Percentiles rank a stretch among this genome's conserved stretches.
These are phyloP conservation scores for Trichoderma koningii DNA, from an alignment of 2,329 filamentous ascomycete genomes.

Conservation along the genomic window DNA sequence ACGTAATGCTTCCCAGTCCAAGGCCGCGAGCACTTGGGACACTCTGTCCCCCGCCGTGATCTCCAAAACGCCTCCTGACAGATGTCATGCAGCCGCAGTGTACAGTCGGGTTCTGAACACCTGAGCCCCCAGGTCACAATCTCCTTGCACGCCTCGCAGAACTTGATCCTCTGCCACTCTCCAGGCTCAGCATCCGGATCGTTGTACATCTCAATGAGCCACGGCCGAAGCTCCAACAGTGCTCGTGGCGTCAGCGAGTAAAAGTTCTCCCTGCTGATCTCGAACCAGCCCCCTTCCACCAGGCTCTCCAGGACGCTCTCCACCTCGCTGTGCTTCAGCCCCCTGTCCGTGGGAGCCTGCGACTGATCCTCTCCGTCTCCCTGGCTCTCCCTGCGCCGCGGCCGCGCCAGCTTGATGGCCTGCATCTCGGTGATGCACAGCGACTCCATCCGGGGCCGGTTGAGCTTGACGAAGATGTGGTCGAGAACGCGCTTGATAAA, in stretches of 20 bases:
- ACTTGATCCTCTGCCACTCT: constrained; percentile 77
- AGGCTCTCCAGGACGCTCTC: constrained; percentile 70
- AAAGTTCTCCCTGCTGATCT: constrained; percentile 69
- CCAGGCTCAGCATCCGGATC: constrained; percentile 61
- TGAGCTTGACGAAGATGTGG: constrained; percentile 88
- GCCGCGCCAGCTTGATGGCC: constrained; percentile 68
- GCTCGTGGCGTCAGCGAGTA: constrained; percentile 76
- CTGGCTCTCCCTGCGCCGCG: constrained; percentile 45
- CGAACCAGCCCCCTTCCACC: constrained; percentile 81
- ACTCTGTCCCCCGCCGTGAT: constrained; percentile 61
- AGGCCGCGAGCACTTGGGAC: constrained; percentile 59
- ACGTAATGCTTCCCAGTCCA: constrained; percentile 56
- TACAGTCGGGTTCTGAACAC: constrained; percentile 69
- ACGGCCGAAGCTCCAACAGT: constrained; percentile 80
- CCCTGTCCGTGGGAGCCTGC: constrained; percentile 48
- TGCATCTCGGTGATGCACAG: constrained; percentile 81
- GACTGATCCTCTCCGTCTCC: constrained; percentile 37
- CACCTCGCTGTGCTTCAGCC: constrained; percentile 75
- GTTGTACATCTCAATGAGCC: constrained; percentile 90
- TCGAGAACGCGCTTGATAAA: constrained; percentile 88
- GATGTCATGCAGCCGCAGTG: constrained; percentile 71
- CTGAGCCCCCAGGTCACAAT: constrained; percentile 84
- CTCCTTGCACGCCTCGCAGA: constrained; percentile 85
- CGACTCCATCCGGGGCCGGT: constrained; percentile 75
- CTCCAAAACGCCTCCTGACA: constrained; percentile 76